Percentiles rank a stretch among this genome's conserved stretches.
Evolutionary conservation across 2,329 filamentous ascomycete genomes (phyloP).

Genomic region (Penicillium brevicompactum): DNA sequence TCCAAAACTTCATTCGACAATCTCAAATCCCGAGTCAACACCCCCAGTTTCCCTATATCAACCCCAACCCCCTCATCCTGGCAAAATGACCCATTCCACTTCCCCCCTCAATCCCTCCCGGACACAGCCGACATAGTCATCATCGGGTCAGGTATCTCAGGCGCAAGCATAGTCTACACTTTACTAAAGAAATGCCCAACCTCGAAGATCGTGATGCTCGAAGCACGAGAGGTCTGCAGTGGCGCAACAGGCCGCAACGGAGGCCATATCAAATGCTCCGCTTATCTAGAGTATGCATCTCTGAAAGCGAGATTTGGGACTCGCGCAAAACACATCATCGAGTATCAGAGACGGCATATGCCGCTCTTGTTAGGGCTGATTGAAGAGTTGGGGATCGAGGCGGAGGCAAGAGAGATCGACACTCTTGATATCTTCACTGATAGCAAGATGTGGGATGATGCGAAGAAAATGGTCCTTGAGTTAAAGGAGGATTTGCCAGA

Average conservation of each 20-base stretch:
- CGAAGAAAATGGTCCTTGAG: conserved; percentile 9
- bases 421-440: conserved; percentile 16
- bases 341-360: conserved; percentile 11
- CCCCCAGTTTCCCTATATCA: conserved; percentile 3
- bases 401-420: conserved; percentile 14
- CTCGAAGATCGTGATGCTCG: conserved; percentile 25
- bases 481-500: conserved; percentile 9
- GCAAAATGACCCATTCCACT: conserved; percentile 21
- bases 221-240: conserved; percentile 28
- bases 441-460: conserved; percentile 12
- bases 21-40: conserved; percentile 8
- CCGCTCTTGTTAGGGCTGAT: conserved; percentile 6
- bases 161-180: conserved; percentile 28
- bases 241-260: conserved; percentile 34
- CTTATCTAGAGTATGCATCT: conserved; percentile 6
- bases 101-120: conserved; percentile 9
- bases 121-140: conserved; percentile 26
- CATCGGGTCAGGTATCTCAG: conserved; percentile 22
- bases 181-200: conserved; percentile 17
- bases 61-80: conserved; percentile 17
- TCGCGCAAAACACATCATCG: not conserved
- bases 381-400: not conserved
- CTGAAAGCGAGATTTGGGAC: conserved; percentile 8
- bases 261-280: conserved; percentile 24
- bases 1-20: conserved; percentile 1